Conservation (phyloP, 768 basidiomycete genomes). For the Trametopsis cervina region DNA sequence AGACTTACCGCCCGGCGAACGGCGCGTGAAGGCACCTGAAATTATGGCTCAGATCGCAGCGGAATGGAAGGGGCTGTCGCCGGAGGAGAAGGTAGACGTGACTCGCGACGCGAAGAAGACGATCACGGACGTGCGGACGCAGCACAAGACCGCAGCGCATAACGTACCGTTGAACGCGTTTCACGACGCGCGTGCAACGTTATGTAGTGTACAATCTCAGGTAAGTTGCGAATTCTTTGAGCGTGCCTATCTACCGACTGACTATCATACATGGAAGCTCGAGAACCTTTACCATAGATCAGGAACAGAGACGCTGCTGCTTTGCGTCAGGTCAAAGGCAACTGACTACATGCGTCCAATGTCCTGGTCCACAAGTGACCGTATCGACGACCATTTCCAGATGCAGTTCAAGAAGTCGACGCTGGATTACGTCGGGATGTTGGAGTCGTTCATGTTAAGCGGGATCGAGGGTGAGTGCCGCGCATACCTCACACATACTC, state of each 20-base stretch:
- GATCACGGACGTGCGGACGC: background rate
- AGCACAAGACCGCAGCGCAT: background rate
- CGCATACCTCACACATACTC: background rate
- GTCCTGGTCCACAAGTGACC: background rate
- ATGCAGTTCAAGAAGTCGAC: background rate
- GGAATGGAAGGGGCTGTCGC: background rate
- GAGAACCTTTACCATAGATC: background rate
- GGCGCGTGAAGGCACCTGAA: background rate
- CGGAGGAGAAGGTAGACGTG: background rate
- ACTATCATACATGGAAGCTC: background rate
- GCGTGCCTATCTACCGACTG: background rate
- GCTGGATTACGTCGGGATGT: background rate
- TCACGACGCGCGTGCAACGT: conserved; percentile 1
- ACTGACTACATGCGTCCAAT: background rate
- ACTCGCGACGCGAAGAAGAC: conserved; percentile 1
- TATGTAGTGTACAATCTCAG: background rate
- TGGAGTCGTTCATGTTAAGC: background rate
- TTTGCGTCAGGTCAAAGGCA: background rate
- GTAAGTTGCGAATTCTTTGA: background rate
- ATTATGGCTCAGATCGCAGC: background rate
- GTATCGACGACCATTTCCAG: background rate
- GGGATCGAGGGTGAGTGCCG: background rate
- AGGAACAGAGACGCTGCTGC: background rate
- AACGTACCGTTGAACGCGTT: conserved; percentile 5
- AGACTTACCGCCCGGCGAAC: background rate